phyloP scores from a whole-genome alignment of 768 basidiomycete species.

The Myochromella boudieri region DNA sequence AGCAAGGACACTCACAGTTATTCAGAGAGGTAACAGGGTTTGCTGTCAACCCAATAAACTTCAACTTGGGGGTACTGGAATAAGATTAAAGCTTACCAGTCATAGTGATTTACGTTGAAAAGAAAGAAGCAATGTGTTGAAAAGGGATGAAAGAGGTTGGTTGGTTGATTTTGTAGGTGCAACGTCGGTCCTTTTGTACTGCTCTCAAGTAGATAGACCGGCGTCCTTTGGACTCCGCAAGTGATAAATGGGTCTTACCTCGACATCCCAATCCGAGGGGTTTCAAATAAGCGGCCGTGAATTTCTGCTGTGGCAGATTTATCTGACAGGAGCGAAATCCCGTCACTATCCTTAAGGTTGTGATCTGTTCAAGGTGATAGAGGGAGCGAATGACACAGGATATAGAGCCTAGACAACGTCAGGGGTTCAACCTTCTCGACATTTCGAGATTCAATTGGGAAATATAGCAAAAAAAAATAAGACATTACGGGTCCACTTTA shows the following conservation, averaged over 20 bases:
- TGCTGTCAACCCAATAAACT: slow-evolving; percentile 10
- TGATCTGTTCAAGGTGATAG: slow-evolving; percentile 11
- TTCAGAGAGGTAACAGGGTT: slow-evolving; percentile 35
- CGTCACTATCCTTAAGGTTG: slow-evolving; percentile 5
- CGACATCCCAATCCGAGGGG: slow-evolving; percentile 4
- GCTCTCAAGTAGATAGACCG: slow-evolving; percentile 4
- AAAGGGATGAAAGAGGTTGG: neutral
- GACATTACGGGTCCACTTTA: neutral
- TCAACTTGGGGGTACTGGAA: neutral
- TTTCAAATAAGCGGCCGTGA: slow-evolving; percentile 13
- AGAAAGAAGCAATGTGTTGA: too few relatives aligned
- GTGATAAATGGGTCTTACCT: slow-evolving; percentile 4
- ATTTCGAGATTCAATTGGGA: slow-evolving; percentile 5
- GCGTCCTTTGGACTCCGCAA: slow-evolving; percentile 10
- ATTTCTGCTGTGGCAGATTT: slow-evolving; percentile 6
- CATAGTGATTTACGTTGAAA: too few relatives aligned
- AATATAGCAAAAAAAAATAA: slow-evolving; percentile 4
- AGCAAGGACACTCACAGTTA: slow-evolving; percentile 42
- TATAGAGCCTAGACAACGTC: neutral
- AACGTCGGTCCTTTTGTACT: slow-evolving; percentile 19
- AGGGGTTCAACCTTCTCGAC: slow-evolving; percentile 6
- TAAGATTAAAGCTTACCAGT: too few relatives aligned
- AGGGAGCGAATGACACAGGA: slow-evolving; percentile 10
- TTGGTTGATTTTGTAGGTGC: neutral
- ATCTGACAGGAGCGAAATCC: slow-evolving; percentile 10